Base-by-base conservation (phyloP, 208 protist genomes). In the Trypanosoma platydactyli region DNA sequence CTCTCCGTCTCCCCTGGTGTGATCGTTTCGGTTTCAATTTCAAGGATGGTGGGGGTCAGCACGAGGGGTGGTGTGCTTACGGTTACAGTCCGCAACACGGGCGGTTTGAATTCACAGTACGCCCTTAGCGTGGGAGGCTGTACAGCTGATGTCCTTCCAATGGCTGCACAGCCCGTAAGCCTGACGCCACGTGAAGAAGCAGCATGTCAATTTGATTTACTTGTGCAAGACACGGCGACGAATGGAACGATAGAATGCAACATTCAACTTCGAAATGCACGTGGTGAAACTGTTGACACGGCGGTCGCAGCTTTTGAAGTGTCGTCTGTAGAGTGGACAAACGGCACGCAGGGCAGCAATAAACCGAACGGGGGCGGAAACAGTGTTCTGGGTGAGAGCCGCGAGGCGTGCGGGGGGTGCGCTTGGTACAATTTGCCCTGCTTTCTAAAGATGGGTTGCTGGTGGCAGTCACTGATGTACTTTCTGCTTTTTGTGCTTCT, bases 81-180 rank as follows among this genome's bases (percentile, higher is more conserved):
- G 3, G 84, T 84, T 11, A 69, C 55, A 40, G 76, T 94, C 33
- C 61, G 76, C 45, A 96, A 93, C 71, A 84, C 77, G 2, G 91
- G 88, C 2, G 48, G 48, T 5, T 50, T 86, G 24, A 73, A 69
- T n/a, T 66, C 86, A 20, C 75, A 82, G 53, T 91, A 89, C 59
- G 69, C 68, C 12, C 64, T 93, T 42, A 58, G 57, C 24, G 68
- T 87, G 30, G 22, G 22, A 51, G 61, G 74, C 48, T 93, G 86
- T 76, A 66, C 81, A 3, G 24, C 18, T 4, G 67, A 64, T 18
- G 71, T 92, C 58, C 77, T 83, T n/a, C 89, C 87, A 2, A 86
- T 92, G 13, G 51, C 77, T 29, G 73, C 77, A 12, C 86, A 91
- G 54, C 29, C 62, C 24, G 33, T 83, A 27, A 86, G 79, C 38